A percentile compares a stretch with the other conserved stretches of the same genome.
These are phyloP conservation scores for Fraxinus americana DNA, from an alignment of 257 asterid genomes.

Conservation along the genomic window DNA sequence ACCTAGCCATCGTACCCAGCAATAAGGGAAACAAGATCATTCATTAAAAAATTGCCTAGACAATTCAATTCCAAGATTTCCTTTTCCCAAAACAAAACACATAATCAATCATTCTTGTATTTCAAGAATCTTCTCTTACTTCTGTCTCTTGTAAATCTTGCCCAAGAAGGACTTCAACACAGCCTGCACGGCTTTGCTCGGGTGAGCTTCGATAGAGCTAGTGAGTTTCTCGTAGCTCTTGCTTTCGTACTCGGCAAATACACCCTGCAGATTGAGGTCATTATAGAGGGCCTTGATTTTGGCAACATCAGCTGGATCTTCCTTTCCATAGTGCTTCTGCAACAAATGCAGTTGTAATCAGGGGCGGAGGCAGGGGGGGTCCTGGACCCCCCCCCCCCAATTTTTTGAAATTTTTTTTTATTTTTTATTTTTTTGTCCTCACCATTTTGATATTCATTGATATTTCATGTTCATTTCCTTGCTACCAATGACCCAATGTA, in stretches of 20 bases:
- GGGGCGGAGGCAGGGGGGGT: no score
- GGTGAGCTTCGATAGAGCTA: constrained; percentile 76
- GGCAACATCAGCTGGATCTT: constrained; percentile 64
- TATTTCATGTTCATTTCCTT: no score
- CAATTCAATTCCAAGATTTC: neutral
- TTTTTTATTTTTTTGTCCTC: no score
- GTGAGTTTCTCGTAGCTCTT: constrained; percentile 65
- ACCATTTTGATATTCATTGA: no score
- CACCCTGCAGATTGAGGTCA: constrained; percentile 77
- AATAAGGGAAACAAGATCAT: neutral
- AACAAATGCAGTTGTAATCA: constrained; percentile 20
- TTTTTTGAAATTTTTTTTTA: no score
- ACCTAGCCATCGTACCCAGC: neutral
- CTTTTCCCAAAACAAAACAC: neutral
- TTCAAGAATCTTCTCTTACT: constrained; percentile 32
- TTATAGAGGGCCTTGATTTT: constrained; percentile 72
- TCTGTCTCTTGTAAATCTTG: constrained; percentile 94
- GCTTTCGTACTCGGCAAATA: constrained; percentile 68
- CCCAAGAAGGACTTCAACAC: constrained; percentile 86
- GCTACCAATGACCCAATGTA: no score
- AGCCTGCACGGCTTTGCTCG: constrained; percentile 83
- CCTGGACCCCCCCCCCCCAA: no score
- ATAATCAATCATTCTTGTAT: neutral
- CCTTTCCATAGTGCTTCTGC: constrained; percentile 90
- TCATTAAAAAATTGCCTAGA: neutral